Percentiles rank a stretch among this genome's conserved stretches.
Conservation (phyloP, 768 basidiomycete genomes). For the Boletus speciosus region DNA sequence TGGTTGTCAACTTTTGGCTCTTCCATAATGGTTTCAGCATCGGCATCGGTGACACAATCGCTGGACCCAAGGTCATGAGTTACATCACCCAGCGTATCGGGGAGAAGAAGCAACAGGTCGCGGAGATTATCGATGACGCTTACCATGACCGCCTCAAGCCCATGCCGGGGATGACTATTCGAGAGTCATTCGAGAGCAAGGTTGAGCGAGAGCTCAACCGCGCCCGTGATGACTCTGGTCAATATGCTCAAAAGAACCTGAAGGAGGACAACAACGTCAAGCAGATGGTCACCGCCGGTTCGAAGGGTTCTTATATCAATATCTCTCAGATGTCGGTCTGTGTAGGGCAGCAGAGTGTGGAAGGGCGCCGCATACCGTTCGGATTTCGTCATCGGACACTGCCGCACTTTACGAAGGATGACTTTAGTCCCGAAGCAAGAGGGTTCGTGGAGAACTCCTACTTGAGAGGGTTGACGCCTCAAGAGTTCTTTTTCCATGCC, state of each 20-base stretch:
- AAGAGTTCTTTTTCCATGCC: slow-evolving; percentile 99
- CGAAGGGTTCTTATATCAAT: slow-evolving; percentile 99
- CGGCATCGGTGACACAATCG: slow-evolving; percentile 98
- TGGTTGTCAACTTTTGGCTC: slow-evolving; percentile 97
- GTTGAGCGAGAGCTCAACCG: slow-evolving; percentile 90
- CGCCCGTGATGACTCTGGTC: slow-evolving; percentile 94
- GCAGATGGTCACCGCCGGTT: slow-evolving; percentile 99
- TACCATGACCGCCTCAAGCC: slow-evolving; percentile 85
- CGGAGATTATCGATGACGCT: slow-evolving; percentile 74
- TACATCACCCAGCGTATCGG: slow-evolving; percentile 81
- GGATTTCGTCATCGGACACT: slow-evolving; percentile 96
- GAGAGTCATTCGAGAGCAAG: slow-evolving; percentile 94
- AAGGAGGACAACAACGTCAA: slow-evolving; percentile 99
- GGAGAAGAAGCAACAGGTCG: slow-evolving; percentile 77
- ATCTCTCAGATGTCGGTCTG: slow-evolving; percentile 99
- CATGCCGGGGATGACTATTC: slow-evolving; percentile 97
- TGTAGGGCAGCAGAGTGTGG: slow-evolving; percentile 97
- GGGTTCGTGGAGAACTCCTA: slow-evolving; percentile 99
- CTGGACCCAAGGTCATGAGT: slow-evolving; percentile 83
- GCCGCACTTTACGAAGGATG: slow-evolving; percentile 97
- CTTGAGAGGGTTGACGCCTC: slow-evolving; percentile 90
- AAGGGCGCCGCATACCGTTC: slow-evolving; percentile 97
- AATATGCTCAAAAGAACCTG: slow-evolving; percentile 93
- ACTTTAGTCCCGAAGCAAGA: slow-evolving; percentile 95
- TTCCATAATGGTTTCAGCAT: slow-evolving; percentile 99